These are phyloP conservation scores for Terana coerulea DNA, from an alignment of 768 basidiomycete species.

Conservation along the genomic window DNA sequence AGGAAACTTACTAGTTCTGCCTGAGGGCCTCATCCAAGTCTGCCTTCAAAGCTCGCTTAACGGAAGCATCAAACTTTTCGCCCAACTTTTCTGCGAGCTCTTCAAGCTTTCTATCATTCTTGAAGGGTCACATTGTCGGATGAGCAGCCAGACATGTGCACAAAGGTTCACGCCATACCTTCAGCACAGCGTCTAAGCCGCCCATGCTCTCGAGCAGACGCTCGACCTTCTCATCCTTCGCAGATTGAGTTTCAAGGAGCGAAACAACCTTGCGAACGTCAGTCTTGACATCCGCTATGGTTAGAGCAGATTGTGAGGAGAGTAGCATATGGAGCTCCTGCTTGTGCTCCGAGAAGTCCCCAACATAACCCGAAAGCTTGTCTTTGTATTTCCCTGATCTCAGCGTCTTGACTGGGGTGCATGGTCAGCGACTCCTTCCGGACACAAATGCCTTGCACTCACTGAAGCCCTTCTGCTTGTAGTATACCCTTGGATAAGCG, in stretches of 20 bases:
- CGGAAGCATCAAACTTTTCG: slow-evolving; percentile 4
- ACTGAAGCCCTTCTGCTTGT: slow-evolving; percentile 16
- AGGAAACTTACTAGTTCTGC: background rate
- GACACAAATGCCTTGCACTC: background rate
- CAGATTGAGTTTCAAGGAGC: background rate
- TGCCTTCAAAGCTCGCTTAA: background rate
- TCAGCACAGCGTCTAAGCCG: slow-evolving; percentile 3
- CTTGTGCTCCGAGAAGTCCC: slow-evolving; percentile 17
- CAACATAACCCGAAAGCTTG: slow-evolving; percentile 16
- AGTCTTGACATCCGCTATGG: slow-evolving; percentile 4
- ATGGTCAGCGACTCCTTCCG: background rate
- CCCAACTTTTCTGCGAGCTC: background rate
- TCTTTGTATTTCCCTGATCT: slow-evolving; percentile 18
- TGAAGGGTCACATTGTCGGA: background rate
- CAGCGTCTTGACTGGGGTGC: slow-evolving; percentile 12
- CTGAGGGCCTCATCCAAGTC: slow-evolving; percentile 4
- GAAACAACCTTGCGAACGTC: slow-evolving; percentile 1
- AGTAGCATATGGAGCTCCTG: slow-evolving; percentile 17
- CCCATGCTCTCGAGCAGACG: slow-evolving; percentile 1
- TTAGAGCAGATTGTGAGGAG: slow-evolving; percentile 12
- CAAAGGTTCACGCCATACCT: background rate
- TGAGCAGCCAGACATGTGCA: background rate
- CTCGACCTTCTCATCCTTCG: slow-evolving; percentile 1
- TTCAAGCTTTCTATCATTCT: slow-evolving; percentile 5
- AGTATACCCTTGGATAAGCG: slow-evolving; percentile 16